Evolutionary conservation across 2,329 filamentous ascomycete genomes (phyloP).

Genomic region (Shiraia bambusicola): DNA sequence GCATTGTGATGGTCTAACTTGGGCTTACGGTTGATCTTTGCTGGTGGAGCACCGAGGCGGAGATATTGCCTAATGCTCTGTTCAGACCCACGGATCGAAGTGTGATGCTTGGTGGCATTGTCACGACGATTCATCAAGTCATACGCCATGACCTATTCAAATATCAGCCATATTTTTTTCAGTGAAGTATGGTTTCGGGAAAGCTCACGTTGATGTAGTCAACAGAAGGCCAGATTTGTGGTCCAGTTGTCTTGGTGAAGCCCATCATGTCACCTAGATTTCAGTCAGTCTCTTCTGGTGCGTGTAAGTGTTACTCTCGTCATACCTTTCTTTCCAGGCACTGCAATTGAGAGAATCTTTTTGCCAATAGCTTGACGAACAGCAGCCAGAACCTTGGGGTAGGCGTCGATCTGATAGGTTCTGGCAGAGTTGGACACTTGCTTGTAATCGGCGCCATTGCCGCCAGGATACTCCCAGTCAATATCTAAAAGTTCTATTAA

Average conservation of each 20-base stretch:
- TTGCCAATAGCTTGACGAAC: conserved; percentile 60
- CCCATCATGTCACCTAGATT: conserved; percentile 64
- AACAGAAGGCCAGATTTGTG: conserved; percentile 60
- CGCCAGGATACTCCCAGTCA: conserved; percentile 66
- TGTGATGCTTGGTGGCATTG: conserved; percentile 64
- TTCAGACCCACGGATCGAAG: conserved; percentile 59
- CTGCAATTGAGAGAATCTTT: conserved; percentile 67
- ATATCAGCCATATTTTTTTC: background rate
- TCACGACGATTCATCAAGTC: conserved; percentile 72
- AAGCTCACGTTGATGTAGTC: conserved; percentile 61
- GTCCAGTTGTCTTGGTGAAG: conserved; percentile 59
- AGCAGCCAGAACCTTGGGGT: conserved; percentile 60
- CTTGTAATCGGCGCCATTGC: conserved; percentile 71
- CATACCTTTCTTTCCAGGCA: conserved; percentile 53
- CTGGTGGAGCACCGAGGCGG: conserved; percentile 55
- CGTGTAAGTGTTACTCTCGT: too few relatives aligned
- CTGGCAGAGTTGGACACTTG: conserved; percentile 60
- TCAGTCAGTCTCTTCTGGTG: conserved; percentile 12
- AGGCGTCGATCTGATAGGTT: conserved; percentile 61
- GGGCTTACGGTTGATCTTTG: conserved; percentile 55
- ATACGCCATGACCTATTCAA: conserved; percentile 62
- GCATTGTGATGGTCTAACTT: too few relatives aligned
- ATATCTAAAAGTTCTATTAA: conserved; percentile 50
- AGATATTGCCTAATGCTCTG: conserved; percentile 61
- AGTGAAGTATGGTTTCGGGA: background rate